Conservation (phyloP, 768 basidiomycete species). For the Gelatoporia subvermispora region DNA sequence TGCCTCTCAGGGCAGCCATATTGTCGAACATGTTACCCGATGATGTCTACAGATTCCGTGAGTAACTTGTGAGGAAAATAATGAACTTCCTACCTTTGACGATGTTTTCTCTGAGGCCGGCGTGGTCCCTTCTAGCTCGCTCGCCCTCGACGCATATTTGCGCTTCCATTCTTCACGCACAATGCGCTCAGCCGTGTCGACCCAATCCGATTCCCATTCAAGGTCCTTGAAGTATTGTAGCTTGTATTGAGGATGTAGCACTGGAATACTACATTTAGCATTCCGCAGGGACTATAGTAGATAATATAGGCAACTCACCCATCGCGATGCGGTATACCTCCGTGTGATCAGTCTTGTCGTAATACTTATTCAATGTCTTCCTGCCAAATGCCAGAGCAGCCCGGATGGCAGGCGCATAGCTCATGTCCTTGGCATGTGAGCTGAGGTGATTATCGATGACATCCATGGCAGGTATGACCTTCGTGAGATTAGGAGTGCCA, state of each 20-base stretch:
- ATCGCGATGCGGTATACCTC: conserved; percentile 20
- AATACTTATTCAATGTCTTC: conserved; percentile 2
- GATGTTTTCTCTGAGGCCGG: too few relatives aligned
- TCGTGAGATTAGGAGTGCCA: too few relatives aligned
- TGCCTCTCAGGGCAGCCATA: conserved; percentile 10
- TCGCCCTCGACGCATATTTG: too few relatives aligned
- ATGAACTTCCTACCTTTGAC: too few relatives aligned
- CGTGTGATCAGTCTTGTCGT: conserved; percentile 16
- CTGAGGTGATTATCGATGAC: too few relatives aligned
- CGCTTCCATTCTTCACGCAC: not conserved
- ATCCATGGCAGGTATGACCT: too few relatives aligned
- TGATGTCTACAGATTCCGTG: not conserved
- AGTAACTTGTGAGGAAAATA: too few relatives aligned
- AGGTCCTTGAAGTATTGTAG: conserved; percentile 6
- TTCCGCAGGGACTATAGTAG: not conserved
- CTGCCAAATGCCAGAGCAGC: too few relatives aligned
- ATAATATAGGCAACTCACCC: conserved; percentile 12
- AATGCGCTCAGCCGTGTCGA: not conserved
- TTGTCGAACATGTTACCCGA: conserved; percentile 27
- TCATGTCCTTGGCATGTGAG: too few relatives aligned
- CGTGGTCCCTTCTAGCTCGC: too few relatives aligned
- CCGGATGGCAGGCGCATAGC: too few relatives aligned
- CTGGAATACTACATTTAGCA: conserved; percentile 2
- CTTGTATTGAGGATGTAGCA: conserved; percentile 3
- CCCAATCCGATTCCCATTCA: conserved; percentile 5